Conservation (phyloP, 495 filamentous ascomycete species). For the Penicillium maclennaniae region DNA sequence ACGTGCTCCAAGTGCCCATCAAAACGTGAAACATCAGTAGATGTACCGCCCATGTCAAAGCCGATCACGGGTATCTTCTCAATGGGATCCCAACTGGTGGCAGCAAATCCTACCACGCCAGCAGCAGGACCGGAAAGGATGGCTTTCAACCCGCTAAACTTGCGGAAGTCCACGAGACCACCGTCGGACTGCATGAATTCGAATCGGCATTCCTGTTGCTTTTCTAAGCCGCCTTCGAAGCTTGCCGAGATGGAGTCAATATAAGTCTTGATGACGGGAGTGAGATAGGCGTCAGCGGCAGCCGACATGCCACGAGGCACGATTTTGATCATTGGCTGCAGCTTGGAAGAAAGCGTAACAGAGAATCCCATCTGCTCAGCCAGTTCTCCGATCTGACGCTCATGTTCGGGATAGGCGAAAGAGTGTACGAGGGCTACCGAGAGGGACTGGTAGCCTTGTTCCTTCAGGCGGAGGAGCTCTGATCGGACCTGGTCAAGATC, state of each 20-base stretch:
- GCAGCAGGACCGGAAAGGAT: conserved; percentile 60
- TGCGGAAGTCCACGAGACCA: conserved; percentile 52
- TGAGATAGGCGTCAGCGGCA: conserved; percentile 93
- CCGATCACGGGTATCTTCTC: conserved; percentile 91
- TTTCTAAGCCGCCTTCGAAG: conserved; percentile 51
- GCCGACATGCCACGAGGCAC: conserved; percentile 83
- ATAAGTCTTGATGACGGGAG: conserved; percentile 93
- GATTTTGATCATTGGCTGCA: conserved; percentile 84
- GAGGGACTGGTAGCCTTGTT: conserved; percentile 47
- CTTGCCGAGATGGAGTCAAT: conserved; percentile 77
- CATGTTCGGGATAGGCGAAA: conserved; percentile 53
- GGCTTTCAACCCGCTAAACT: conserved; percentile 56
- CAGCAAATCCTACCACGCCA: conserved; percentile 87
- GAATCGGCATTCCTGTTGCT: conserved; percentile 43
- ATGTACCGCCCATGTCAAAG: conserved; percentile 96
- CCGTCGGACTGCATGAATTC: conserved; percentile 58
- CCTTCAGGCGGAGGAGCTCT: conserved; percentile 43
- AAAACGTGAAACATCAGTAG: conserved; percentile 90
- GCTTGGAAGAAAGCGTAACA: conserved; percentile 54
- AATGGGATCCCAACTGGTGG: conserved; percentile 83
- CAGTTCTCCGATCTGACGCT: conserved; percentile 44
- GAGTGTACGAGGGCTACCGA: conserved; percentile 54
- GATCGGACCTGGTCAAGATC: conserved; percentile 34
- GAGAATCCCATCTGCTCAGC: conserved; percentile 49
- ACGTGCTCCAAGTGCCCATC: conserved; percentile 95